Base-by-base conservation (phyloP, 2,329 filamentous ascomycete genomes). In the Neoarthrinium moseri region DNA sequence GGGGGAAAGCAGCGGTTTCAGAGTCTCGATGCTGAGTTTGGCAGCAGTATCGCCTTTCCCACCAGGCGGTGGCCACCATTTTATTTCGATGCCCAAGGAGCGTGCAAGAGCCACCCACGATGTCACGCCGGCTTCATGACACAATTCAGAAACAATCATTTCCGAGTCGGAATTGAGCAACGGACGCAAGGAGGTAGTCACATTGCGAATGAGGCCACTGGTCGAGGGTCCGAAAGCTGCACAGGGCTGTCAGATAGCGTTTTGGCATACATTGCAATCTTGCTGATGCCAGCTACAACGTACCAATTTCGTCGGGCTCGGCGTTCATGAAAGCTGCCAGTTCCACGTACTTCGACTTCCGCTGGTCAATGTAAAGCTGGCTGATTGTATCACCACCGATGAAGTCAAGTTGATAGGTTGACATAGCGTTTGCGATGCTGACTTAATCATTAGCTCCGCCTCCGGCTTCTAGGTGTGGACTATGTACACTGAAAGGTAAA, bases 91-190 rank as follows among this genome's bases (percentile, higher is more conserved):
- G 3, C 76, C 73, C 36, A 81, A 74, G 13, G 77, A 74, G 22
- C 74, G 65, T 2, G 87, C 87, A 20, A 91, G 73, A 41, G 80
- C 77, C 0, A 89, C 68, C 89, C 87, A 92, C 0, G 87, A 75
- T 2, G 84, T 80, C 46, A 88, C 82, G 60, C 91, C 90, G 29
- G 87, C 84, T 67, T 91, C 88, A 57, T 92, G 87, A 61, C 91
- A 87, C 45, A 90, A 70, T 46, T 76, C 77, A 0, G 86, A 89
- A 10, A 91, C 59, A 50, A 94, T 71, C 39, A 92, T 74, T 58
- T 89, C 85, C 49, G 84, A 80, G 36, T 80, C 80, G 2, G 71
- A 60, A 10, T 69, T 57, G 58, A 84, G 80, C 21, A 38, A n/a
- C 21, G 35, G 35, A 10, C 62, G 56, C 5, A 86, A 64, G 3